Evolutionary conservation across 257 asterid genomes (phyloP).

Genomic region (Ocimum tenuiflorum): DNA sequence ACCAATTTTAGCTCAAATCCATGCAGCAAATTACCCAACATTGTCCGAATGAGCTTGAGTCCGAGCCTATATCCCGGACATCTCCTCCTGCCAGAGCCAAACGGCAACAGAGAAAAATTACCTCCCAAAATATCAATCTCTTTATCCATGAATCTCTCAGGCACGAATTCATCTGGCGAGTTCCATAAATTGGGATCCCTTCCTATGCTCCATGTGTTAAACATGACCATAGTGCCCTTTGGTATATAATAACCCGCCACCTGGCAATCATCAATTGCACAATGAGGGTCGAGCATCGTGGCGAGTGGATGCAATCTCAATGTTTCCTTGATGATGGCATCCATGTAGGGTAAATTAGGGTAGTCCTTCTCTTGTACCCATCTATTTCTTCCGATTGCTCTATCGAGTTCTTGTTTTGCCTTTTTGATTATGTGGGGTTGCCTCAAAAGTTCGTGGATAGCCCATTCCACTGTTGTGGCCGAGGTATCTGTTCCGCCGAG

Average conservation of each 20-base stretch:
- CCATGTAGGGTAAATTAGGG: not conserved
- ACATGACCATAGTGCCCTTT: constrained; percentile 14
- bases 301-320: not conserved
- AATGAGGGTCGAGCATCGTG: not conserved
- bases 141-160: constrained; percentile 25
- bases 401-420: constrained; percentile 17
- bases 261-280: not conserved
- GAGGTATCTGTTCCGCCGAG: constrained; percentile 20
- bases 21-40: constrained; percentile 29
- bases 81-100: constrained; percentile 25
- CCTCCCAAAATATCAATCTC: constrained; percentile 11
- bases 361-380: not conserved
- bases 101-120: constrained; percentile 20
- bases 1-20: constrained; percentile 24
- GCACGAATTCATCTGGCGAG: constrained; percentile 15
- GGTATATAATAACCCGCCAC: not conserved
- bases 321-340: not conserved
- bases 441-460: constrained; percentile 7
- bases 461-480: constrained; percentile 13
- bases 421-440: constrained; percentile 13
- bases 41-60: constrained; percentile 20
- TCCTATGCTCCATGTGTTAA: constrained; percentile 25
- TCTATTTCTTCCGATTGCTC: not conserved
- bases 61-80: constrained; percentile 24
- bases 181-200: constrained; percentile 25